Evolutionary conservation across 176 grass and related monocot genomes (phyloP).

Genomic region (Thalia dealbata): DNA sequence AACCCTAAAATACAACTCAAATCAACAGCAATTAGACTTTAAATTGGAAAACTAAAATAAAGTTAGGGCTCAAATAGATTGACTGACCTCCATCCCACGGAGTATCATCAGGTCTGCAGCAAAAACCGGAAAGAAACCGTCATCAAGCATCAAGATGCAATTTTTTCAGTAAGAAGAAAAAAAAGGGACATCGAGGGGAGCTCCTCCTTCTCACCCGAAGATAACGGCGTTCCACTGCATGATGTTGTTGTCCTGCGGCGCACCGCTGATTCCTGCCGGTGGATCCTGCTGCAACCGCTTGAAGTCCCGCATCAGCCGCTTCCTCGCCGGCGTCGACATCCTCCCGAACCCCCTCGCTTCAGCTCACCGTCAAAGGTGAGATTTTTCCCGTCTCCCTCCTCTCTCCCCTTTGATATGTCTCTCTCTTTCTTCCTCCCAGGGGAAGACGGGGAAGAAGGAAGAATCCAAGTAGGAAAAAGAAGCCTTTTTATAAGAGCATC

Average conservation of each 20-base stretch:
- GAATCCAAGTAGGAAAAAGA: neutral
- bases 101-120: constrained; percentile 50
- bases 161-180: neutral
- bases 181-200: neutral
- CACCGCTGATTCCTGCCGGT: constrained; percentile 34
- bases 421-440: neutral
- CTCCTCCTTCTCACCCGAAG: constrained; percentile 26
- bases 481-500: neutral
- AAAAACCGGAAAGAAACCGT: neutral
- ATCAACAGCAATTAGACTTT: neutral
- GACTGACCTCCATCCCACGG: constrained; percentile 49
- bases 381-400: neutral
- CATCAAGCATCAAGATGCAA: neutral
- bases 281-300: constrained; percentile 47
- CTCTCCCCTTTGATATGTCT: neutral
- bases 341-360: neutral
- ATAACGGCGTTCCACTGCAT: constrained; percentile 43
- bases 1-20: neutral
- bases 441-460: neutral
- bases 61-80: neutral
- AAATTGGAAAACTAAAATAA: neutral
- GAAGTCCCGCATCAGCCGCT: constrained; percentile 50
- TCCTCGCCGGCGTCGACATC: constrained; percentile 44
- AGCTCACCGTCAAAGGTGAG: neutral
- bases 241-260: constrained; percentile 45